These are phyloP conservation scores for Pseudocercospora cruenta DNA, from an alignment of 2,329 filamentous ascomycete genomes.

Conservation along the genomic window DNA sequence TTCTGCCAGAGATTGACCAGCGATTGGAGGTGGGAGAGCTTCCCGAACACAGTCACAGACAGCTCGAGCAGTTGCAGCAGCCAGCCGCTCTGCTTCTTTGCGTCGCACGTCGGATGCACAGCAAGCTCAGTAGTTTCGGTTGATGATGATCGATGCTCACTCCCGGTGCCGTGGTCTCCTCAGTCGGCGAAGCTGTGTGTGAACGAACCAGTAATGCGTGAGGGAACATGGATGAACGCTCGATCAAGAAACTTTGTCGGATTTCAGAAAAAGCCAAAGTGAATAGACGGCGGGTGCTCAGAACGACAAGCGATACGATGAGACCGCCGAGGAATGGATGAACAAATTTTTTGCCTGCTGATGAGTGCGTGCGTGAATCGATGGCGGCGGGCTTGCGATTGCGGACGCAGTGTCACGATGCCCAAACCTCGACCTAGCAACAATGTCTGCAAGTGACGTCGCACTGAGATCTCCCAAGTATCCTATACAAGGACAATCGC, in stretches of 20 bases:
- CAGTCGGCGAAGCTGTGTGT: background rate
- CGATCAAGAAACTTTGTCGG: constrained; percentile 4
- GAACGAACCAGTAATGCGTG: constrained; percentile 4
- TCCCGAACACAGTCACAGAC: background rate
- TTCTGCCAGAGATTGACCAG: constrained; percentile 1
- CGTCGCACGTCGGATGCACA: background rate
- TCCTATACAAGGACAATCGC: too few relatives aligned
- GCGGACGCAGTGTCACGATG: constrained; percentile 5
- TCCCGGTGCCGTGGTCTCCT: background rate
- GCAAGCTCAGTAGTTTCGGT: background rate
- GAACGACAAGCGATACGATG: background rate
- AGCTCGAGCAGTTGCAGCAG: background rate
- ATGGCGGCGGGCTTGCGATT: background rate
- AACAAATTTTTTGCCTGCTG: background rate
- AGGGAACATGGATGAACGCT: constrained; percentile 4
- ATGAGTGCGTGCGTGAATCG: background rate
- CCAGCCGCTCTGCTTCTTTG: background rate
- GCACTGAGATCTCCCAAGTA: too few relatives aligned
- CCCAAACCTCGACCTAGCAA: background rate
- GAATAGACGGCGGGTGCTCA: background rate
- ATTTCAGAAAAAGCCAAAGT: background rate
- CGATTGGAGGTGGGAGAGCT: too few relatives aligned
- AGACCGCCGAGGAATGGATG: constrained; percentile 1
- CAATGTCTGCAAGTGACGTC: background rate
- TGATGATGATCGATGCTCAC: background rate